Conservation (phyloP, 2,329 filamentous ascomycete species). For the Aspergillus sp. region DNA sequence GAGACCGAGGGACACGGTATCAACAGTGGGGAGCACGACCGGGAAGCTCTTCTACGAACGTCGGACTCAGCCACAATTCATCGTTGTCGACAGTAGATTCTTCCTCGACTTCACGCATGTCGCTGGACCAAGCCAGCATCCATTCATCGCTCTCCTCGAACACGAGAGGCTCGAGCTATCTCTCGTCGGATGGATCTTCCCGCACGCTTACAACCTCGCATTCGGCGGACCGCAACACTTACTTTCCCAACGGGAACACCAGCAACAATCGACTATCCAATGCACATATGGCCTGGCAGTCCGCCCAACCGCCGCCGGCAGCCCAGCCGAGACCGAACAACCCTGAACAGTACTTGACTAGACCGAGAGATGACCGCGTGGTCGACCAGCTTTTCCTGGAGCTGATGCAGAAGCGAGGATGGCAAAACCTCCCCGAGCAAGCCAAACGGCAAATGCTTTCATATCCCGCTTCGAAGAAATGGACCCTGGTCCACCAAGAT, state of each 20-base stretch:
- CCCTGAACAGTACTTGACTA: constrained; percentile 42
- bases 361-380: constrained; percentile 61
- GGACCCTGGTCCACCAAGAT: constrained; percentile 95
- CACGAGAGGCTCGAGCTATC: constrained; percentile 56
- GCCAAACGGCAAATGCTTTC: constrained; percentile 93
- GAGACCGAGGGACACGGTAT: constrained; percentile 67
- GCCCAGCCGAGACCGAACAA: constrained; percentile 29
- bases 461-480: constrained; percentile 92
- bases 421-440: constrained; percentile 95
- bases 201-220: constrained; percentile 43
- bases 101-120: constrained; percentile 55
- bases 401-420: constrained; percentile 95
- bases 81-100: constrained; percentile 55
- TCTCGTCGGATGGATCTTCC: constrained; percentile 55
- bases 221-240: constrained; percentile 34
- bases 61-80: constrained; percentile 56
- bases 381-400: constrained; percentile 90
- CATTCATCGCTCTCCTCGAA: constrained; percentile 61
- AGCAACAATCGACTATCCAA: constrained; percentile 28
- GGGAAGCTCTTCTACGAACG: constrained; percentile 56
- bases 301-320: constrained; percentile 19
- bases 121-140: constrained; percentile 65
- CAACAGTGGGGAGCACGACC: constrained; percentile 70
- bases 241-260: constrained; percentile 24
- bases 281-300: constrained; percentile 30